Base-by-base conservation (phyloP, 163 green algal species). In the Smithsoniella earleae region DNA sequence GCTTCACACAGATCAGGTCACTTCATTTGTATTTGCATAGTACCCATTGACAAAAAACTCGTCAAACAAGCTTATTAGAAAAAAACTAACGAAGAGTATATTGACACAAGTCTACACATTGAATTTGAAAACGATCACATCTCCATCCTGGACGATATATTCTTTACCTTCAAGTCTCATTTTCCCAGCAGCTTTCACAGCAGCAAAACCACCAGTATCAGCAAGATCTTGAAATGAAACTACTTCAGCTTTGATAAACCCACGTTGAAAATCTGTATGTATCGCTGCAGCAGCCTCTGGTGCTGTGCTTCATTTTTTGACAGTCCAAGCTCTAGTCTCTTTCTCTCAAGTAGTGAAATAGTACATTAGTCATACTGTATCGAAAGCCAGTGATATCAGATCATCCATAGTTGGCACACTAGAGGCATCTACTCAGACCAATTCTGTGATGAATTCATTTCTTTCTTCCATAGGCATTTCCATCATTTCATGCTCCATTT, bases 221-320 rank as follows among this genome's bases (percentile, higher is more conserved):
- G 92, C 82, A 18, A 96, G 80, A 66, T 94, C 90, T 2, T 89
- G 82, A 66, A 87, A 96, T 33, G 80, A 75, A 78, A 86, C 84
- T 10, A 96, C 87, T 79, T 99, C 94, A 0, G 94, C 94, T 46
- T 90, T 96, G 73, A 99, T 99, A 87, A 99, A 99, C 22, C 94
- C 94, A 6, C 87, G 81, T 85, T 99, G 93, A 74, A 96, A 96
- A 77, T 96, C 90, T 16, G 85, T 86, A 77, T 96, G 90, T 73
- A 96, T 96, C 49, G 87, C 79, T 8, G 90, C 74, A 46, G 52
- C 74, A 64, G 73, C 77, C 76, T 92, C 83, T 4, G 94, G 92
- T 55, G 94, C 93, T 78, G 95, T 97, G 74, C 73, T 83, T 28
- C 82, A 81, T 63, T 93, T 88, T 10, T 85, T 79, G 78, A 98